Evolutionary conservation across 306 rosid species (phyloP), one percentile per base, ranked within the genome.

Genomic region (Begonia masoniana): DNA sequence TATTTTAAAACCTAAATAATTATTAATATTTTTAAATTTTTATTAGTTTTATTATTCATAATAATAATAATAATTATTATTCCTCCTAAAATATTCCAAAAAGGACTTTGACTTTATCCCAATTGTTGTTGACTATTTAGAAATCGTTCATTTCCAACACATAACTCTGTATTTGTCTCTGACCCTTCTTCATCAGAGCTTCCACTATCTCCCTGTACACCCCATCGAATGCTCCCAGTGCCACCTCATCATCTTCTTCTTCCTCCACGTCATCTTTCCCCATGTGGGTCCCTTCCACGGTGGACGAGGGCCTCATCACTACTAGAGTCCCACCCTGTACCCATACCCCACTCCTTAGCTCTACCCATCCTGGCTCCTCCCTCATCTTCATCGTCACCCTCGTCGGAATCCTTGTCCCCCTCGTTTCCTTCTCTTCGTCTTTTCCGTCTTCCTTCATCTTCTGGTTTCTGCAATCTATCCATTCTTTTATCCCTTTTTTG

Each of bases 311-410:
- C 59, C 74, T 71, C 42, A 73, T 74, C 42, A 74, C 66, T 48
- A 78, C 79, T 12, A 78, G 66, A 12, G 83, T 73, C 10, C 77
- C 72, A 0, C 68, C 79, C 60, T 69, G 76, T 15, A 75, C 54
- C 64, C 56, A 70, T 0, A 52, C 31, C 53, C 74, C 75, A 13
- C 67, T 58, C 19, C 51, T 52, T 9, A 78, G 59, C 62, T 61
- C 65, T 52, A 74, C 23, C 66, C 53, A 49, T 19, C 57, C 39
- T 7, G 9, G 57, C 62, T 12, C 65, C 55, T 74, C 68, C 55
- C 71, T 67, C 79, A 74, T 73, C 58, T 68, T 66, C 71, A 73
- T 68, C 63, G 65, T 67, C 62, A 71, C 76, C 42, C 72, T 60
- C 7, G 83, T 76, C 47, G 9, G 24, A 21, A 77, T 68, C 53